Conservation (phyloP, 2,329 filamentous ascomycete species). For the Arachnopeziza araneosa region DNA sequence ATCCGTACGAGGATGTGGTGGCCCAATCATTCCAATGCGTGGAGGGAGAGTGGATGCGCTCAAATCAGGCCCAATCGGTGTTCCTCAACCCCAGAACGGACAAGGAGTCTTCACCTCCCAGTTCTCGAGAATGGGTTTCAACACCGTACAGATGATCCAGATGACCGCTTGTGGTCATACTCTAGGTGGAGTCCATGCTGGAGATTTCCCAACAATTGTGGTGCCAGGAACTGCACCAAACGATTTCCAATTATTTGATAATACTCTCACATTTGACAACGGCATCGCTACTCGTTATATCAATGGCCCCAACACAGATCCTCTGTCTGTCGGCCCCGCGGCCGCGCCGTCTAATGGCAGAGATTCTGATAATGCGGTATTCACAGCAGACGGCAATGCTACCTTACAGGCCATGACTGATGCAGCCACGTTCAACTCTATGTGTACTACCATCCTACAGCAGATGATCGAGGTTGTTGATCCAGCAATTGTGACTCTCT, state of each 20-base stretch:
- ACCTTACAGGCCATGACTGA: conserved; percentile 46
- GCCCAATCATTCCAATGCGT: conserved; percentile 47
- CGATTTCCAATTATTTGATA: conserved; percentile 42
- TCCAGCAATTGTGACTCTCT: conserved; percentile 44
- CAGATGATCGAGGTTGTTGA: conserved; percentile 56
- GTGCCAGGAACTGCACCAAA: conserved; percentile 35
- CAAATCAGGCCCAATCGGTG: conserved; percentile 40
- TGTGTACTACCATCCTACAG: conserved; percentile 48
- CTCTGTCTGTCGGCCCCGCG: conserved; percentile 48
- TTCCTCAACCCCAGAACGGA: conserved; percentile 53
- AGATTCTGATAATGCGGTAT: conserved; percentile 50
- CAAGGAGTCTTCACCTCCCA: conserved; percentile 46
- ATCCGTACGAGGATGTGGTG: conserved; percentile 53
- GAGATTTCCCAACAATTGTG: conserved; percentile 49
- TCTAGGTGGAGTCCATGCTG: conserved; percentile 52
- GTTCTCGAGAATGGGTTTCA: conserved; percentile 54
- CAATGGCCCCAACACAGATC: conserved; percentile 46
- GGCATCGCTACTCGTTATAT: conserved; percentile 53
- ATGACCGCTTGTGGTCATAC: conserved; percentile 57
- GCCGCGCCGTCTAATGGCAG: conserved; percentile 35
- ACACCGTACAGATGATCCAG: conserved; percentile 51
- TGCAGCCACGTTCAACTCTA: conserved; percentile 38
- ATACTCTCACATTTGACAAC: conserved; percentile 50
- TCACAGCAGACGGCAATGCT: conserved; percentile 48
- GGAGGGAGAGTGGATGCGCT: conserved; percentile 51